phyloP scores from a whole-genome alignment of 257 asterid species.

The Henckelia pumila region DNA sequence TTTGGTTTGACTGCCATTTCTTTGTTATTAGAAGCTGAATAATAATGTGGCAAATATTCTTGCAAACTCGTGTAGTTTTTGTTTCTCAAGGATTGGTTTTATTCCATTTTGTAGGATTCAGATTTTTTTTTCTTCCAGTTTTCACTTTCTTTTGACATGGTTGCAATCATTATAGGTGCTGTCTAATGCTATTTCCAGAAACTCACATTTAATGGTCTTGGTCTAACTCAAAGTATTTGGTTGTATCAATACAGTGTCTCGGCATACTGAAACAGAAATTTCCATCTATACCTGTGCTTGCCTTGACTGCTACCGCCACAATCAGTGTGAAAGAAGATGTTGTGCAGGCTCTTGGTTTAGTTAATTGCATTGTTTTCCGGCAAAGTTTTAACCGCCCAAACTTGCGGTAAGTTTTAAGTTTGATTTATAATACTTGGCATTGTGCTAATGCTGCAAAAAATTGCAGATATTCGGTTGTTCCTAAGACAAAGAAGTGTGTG shows the following conservation, averaged over 20 bases:
- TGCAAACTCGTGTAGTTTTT: neutral
- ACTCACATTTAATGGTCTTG: conserved; percentile 1
- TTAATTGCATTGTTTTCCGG: conserved; percentile 83
- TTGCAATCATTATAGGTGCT: conserved; percentile 14
- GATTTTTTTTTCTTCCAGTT: neutral
- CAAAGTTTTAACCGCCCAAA: conserved; percentile 97
- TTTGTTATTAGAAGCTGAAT: too few species aligned
- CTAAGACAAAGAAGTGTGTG: conserved; percentile 87
- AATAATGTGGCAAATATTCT: neutral
- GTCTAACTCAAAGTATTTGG: conserved; percentile 30
- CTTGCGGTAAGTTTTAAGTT: conserved; percentile 54
- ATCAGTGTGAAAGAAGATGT: conserved; percentile 96
- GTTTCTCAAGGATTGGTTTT: neutral
- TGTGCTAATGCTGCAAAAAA: conserved; percentile 32
- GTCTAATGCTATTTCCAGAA: conserved; percentile 12
- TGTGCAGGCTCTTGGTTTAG: conserved; percentile 97
- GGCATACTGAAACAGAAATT: conserved; percentile 92
- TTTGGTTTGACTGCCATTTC: neutral
- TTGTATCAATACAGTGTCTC: conserved; percentile 63
- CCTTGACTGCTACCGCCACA: conserved; percentile 98
- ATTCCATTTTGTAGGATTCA: neutral
- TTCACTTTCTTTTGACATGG: conserved; percentile 17
- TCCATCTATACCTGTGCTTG: conserved; percentile 84
- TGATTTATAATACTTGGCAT: conserved; percentile 17
- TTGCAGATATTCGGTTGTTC: conserved; percentile 88